Percentiles rank a stretch among this genome's conserved stretches.
Conservation (phyloP, 768 basidiomycete genomes). For the Xerocomus potaroensis region DNA sequence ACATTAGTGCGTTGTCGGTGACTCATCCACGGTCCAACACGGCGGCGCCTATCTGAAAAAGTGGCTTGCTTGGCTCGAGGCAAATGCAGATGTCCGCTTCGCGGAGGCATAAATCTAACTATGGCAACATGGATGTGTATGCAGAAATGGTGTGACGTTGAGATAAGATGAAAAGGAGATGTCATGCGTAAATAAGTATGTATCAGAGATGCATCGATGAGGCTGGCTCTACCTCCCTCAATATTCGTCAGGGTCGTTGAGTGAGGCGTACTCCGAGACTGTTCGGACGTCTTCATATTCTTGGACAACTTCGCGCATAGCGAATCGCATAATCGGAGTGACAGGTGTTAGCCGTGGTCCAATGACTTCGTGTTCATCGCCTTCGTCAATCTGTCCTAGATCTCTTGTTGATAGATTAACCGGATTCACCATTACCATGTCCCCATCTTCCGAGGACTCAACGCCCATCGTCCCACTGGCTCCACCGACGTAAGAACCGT, state of each 20-base stretch:
- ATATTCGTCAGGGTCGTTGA: slow-evolving; percentile 68
- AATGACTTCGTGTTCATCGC: slow-evolving; percentile 51
- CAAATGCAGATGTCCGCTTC: slow-evolving; percentile 85
- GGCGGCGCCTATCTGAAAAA: slow-evolving; percentile 80
- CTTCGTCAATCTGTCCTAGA: slow-evolving; percentile 44
- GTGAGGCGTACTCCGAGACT: slow-evolving; percentile 73
- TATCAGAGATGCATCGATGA: background rate
- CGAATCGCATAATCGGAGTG: slow-evolving; percentile 78
- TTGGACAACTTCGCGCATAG: slow-evolving; percentile 78
- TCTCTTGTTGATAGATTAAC: slow-evolving; percentile 38
- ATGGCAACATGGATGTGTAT: background rate
- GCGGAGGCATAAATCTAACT: slow-evolving; percentile 45
- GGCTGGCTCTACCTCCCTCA: slow-evolving; percentile 28
- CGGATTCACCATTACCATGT: slow-evolving; percentile 42
- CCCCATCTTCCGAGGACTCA: slow-evolving; percentile 41
- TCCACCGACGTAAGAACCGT: slow-evolving; percentile 25
- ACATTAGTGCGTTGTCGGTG: slow-evolving; percentile 82
- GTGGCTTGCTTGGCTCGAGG: slow-evolving; percentile 91
- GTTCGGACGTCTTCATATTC: slow-evolving; percentile 78
- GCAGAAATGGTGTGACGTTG: slow-evolving; percentile 3
- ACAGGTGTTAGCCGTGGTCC: slow-evolving; percentile 75
- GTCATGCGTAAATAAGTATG: slow-evolving; percentile 12
- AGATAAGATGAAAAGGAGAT: background rate
- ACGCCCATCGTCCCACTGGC: slow-evolving; percentile 41
- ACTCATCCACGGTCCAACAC: slow-evolving; percentile 85